Conservation (phyloP, 768 basidiomycete species). For the Panaeolus papilionaceus region DNA sequence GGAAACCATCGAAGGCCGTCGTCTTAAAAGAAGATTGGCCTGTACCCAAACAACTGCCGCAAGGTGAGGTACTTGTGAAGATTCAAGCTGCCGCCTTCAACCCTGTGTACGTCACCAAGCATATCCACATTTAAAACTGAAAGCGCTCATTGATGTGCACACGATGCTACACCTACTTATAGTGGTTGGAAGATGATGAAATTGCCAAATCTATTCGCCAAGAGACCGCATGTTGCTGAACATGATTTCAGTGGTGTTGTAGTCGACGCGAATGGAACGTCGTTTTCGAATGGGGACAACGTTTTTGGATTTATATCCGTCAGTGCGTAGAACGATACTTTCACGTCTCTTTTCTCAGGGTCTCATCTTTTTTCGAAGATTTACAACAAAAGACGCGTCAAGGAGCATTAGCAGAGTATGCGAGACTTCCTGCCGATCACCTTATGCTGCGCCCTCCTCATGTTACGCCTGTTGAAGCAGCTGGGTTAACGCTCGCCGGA, state of each 20-base stretch:
- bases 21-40: constrained; percentile 42
- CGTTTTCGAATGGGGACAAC: constrained; percentile 62
- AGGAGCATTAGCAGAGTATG: constrained; percentile 68
- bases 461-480: constrained; percentile 60
- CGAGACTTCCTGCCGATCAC: constrained; percentile 46
- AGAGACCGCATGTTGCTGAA: constrained; percentile 61
- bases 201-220: constrained; percentile 50
- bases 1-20: constrained; percentile 40
- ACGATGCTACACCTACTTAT: background rate
- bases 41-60: constrained; percentile 39
- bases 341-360: background rate
- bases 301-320: constrained; percentile 62
- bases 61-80: constrained; percentile 42
- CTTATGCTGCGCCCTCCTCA: constrained; percentile 53
- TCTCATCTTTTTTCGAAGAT: constrained; percentile 17
- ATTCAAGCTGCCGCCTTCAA: constrained; percentile 63
- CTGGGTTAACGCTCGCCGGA: constrained; percentile 64
- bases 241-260: constrained; percentile 70
- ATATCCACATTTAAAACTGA: background rate
- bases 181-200: constrained; percentile 69
- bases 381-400: constrained; percentile 44
- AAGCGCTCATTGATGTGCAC: background rate
- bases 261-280: constrained; percentile 57
- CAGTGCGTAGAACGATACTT: background rate
- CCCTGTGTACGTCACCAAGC: constrained; percentile 55